Percentiles rank a stretch among this genome's conserved stretches.
phyloP scores from a whole-genome alignment of 1,284 basidiomycete species.

The Boletellus dicymbophilus region DNA sequence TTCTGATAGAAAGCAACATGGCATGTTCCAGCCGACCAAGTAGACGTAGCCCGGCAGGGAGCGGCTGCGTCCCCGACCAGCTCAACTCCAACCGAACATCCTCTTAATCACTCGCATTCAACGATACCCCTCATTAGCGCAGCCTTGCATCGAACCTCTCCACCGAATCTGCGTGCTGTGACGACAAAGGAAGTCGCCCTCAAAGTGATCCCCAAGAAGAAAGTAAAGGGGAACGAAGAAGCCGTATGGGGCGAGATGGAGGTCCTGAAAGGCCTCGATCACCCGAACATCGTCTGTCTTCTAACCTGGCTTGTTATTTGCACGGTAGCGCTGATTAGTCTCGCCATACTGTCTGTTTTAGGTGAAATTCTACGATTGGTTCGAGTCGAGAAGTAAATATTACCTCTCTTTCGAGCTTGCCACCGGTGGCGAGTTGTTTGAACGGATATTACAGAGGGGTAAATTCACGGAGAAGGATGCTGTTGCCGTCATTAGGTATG shows the following conservation, averaged over 20 bases:
- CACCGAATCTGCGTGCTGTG: conserved; percentile 22
- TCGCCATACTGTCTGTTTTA: conserved; percentile 27
- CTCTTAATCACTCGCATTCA: conserved; percentile 23
- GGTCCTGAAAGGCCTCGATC: conserved; percentile 83
- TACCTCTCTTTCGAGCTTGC: conserved; percentile 93
- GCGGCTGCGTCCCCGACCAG: conserved; percentile 43
- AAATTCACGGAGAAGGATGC: conserved; percentile 93
- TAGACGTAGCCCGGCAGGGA: conserved; percentile 56
- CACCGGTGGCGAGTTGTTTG: conserved; percentile 88
- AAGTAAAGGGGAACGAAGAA: conserved; percentile 85
- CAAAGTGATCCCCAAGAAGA: conserved; percentile 90
- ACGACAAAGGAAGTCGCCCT: conserved; percentile 77
- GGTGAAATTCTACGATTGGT: conserved; percentile 94
- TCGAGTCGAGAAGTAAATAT: conserved; percentile 89
- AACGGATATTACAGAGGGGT: conserved; percentile 78
- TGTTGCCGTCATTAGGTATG: conserved; percentile 63
- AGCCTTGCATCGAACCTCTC: conserved; percentile 26
- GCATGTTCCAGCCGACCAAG: conserved; percentile 65
- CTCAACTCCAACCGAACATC: conserved; percentile 13
- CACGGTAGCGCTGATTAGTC: neutral
- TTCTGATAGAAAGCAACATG: conserved; percentile 61
- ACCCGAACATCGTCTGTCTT: conserved; percentile 81
- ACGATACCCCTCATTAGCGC: conserved; percentile 26
- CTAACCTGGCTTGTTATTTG: too few relatives aligned
- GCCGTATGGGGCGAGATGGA: conserved; percentile 91